Evolutionary conservation across 2,329 filamentous ascomycete species (phyloP).

Genomic region (Monilinia polystroma): DNA sequence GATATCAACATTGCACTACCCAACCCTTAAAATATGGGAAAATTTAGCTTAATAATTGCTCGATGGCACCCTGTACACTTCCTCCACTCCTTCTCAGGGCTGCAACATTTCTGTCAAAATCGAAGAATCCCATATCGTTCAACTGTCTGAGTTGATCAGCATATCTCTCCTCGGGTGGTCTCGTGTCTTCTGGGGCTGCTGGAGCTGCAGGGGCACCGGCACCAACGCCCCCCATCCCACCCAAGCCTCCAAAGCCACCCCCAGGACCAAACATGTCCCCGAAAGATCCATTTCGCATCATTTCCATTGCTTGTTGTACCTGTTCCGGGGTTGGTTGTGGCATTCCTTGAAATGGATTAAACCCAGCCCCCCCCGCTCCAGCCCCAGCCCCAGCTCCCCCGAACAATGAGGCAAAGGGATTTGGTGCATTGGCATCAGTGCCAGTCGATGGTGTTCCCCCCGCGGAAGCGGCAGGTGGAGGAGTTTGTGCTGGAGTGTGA

Average conservation of each 20-base stretch:
- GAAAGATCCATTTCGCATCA: conserved; percentile 34
- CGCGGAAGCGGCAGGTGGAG: conserved; percentile 38
- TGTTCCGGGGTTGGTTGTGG: conserved; percentile 55
- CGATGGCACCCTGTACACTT: conserved; percentile 88
- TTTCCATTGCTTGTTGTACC: conserved; percentile 54
- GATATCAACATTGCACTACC: conserved; percentile 5
- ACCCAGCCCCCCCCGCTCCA: conserved; percentile 1
- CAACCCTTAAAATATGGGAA: neutral
- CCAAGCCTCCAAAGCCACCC: conserved; percentile 23
- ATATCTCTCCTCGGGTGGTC: conserved; percentile 91
- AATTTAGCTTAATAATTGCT: conserved; percentile 58
- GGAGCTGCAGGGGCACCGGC: conserved; percentile 52
- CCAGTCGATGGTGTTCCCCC: conserved; percentile 26
- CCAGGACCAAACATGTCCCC: conserved; percentile 30
- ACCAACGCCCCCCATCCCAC: conserved; percentile 41
- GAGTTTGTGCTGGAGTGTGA: conserved; percentile 36
- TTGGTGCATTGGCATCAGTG: conserved; percentile 46
- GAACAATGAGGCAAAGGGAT: conserved; percentile 70
- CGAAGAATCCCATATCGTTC: conserved; percentile 98
- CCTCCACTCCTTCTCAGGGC: conserved; percentile 86
- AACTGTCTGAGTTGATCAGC: conserved; percentile 86
- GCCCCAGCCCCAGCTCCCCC: conserved; percentile 42
- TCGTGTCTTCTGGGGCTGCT: conserved; percentile 71
- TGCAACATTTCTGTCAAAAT: conserved; percentile 90
- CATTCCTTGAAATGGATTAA: conserved; percentile 46